phyloP scores from a whole-genome alignment of 495 filamentous ascomycete genomes.

The Acidomyces sp. region DNA sequence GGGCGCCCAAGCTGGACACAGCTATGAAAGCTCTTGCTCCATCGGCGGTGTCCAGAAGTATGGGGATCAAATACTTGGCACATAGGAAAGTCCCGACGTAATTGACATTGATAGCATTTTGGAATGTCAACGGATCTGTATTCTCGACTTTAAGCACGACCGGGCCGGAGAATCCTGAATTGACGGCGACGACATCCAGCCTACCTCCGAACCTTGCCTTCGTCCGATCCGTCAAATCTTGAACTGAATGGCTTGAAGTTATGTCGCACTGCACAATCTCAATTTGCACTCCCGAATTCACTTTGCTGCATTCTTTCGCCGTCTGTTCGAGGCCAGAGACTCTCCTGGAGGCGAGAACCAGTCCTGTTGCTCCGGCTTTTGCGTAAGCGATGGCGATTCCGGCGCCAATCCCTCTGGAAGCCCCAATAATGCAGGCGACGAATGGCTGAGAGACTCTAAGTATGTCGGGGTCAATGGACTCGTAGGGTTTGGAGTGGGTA shows the following conservation, averaged over 20 bases:
- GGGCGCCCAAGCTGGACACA: conserved; percentile 22
- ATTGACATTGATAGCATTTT: conserved; percentile 21
- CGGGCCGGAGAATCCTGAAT: conserved; percentile 24
- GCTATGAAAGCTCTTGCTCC: conserved; percentile 28
- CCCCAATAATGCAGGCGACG: conserved; percentile 21
- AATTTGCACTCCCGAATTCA: conserved; percentile 10
- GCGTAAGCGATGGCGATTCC: conserved; percentile 21
- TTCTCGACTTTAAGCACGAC: conserved; percentile 20
- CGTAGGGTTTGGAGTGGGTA: neutral
- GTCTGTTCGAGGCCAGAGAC: conserved; percentile 15
- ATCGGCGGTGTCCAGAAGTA: conserved; percentile 13
- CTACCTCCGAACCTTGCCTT: conserved; percentile 12
- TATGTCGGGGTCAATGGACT: conserved; percentile 13
- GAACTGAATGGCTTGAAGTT: conserved; percentile 10
- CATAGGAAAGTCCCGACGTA: conserved; percentile 21
- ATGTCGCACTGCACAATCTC: conserved; percentile 19
- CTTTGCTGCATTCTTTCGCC: conserved; percentile 10
- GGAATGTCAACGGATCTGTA: conserved; percentile 12
- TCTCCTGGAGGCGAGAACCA: conserved; percentile 16
- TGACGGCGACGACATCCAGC: conserved; percentile 20
- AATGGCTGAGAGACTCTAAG: conserved; percentile 15
- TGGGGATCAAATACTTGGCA: conserved; percentile 20
- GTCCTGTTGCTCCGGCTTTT: conserved; percentile 16
- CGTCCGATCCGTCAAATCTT: conserved; percentile 6
- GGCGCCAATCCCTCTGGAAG: conserved; percentile 20